A percentile compares a stretch with the other conserved stretches of the same genome.
These are phyloP conservation scores for Nicotiana obtusifolia DNA, from an alignment of 257 asterid species.

Conservation along the genomic window DNA sequence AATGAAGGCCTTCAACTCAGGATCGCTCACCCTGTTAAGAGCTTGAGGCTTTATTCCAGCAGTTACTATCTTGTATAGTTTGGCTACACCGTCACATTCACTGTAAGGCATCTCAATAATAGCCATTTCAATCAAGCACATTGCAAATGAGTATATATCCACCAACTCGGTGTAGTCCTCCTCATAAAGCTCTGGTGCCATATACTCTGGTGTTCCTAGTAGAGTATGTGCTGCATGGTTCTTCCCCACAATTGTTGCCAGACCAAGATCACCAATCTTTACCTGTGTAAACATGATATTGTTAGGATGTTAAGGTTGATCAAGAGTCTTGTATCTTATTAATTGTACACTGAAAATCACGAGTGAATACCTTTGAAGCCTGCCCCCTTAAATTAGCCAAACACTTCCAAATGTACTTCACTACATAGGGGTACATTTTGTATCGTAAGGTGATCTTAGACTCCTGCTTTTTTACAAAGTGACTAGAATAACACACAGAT, in stretches of 20 bases:
- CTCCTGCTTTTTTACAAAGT: neutral
- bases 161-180: constrained; percentile 28
- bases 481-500: neutral
- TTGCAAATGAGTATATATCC: constrained; percentile 26
- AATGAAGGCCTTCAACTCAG: constrained; percentile 25
- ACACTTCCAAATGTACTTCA: neutral
- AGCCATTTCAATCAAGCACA: constrained; percentile 30
- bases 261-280: constrained; percentile 27
- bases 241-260: constrained; percentile 28
- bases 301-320: neutral
- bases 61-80: constrained; percentile 25
- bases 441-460: neutral
- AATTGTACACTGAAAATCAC: neutral
- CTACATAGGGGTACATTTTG: neutral
- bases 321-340: neutral
- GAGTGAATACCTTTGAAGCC: neutral
- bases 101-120: constrained; percentile 23
- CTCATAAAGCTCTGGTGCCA: constrained; percentile 34
- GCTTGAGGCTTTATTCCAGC: constrained; percentile 22
- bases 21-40: constrained; percentile 15
- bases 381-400: neutral
- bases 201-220: constrained; percentile 24
- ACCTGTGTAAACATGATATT: constrained; percentile 16
- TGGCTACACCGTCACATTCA: constrained; percentile 23
- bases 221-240: constrained; percentile 25